Evolutionary conservation across 805 yeast genomes (phyloP).

Genomic region (Ogataea corticis): DNA sequence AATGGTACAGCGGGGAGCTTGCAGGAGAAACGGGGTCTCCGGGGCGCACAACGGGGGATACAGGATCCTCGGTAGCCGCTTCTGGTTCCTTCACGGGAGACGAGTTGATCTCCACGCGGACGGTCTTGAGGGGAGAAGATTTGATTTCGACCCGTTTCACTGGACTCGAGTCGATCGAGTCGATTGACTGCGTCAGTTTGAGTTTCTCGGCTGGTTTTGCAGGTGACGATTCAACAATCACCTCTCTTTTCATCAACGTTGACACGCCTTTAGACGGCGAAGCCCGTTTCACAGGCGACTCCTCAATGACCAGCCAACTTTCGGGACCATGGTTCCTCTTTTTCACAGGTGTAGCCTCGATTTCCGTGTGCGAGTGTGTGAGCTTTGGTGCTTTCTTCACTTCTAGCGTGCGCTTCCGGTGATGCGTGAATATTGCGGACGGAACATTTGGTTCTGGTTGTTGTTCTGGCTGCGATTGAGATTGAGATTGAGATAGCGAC

Average conservation of each 20-base stretch:
- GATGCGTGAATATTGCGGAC: constrained; percentile 21
- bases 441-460: background rate
- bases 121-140: constrained; percentile 2
- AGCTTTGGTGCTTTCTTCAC: background rate
- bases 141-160: background rate
- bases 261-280: constrained; percentile 12
- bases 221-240: constrained; percentile 10
- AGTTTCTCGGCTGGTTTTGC: background rate
- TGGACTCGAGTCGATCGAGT: background rate
- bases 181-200: background rate
- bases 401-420: constrained; percentile 19
- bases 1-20: constrained; percentile 40
- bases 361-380: constrained; percentile 23
- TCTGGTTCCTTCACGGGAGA: constrained; percentile 20
- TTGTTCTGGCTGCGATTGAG: constrained; percentile 9
- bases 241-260: constrained; percentile 7
- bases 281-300: constrained; percentile 22
- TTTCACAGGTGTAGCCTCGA: constrained; percentile 33
- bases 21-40: constrained; percentile 37
- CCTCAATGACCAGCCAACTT: constrained; percentile 19
- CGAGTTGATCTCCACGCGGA: constrained; percentile 14
- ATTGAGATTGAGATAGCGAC: constrained; percentile 2
- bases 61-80: too few relatives aligned
- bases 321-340: background rate
- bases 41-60: too few relatives aligned